Percentiles rank a stretch among this genome's conserved stretches.
These are phyloP conservation scores for Leersia perrieri DNA, from an alignment of 176 grass and related monocot species.

Conservation along the genomic window DNA sequence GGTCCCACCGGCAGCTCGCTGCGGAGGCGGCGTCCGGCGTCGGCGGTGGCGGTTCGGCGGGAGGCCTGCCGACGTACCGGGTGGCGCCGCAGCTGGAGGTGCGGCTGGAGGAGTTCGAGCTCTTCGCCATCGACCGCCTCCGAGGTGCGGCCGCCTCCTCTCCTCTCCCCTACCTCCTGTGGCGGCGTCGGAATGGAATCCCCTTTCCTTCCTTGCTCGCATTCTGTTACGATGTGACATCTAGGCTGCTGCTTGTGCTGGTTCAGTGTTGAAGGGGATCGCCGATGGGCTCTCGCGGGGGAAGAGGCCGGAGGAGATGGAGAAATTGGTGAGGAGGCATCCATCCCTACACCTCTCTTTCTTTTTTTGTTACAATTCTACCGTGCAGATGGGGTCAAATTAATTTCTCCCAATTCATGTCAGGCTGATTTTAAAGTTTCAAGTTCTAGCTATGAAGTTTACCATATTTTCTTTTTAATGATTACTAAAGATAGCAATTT, in stretches of 20 bases:
- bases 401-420: no score
- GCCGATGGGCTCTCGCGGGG: conserved; percentile 84
- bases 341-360: neutral
- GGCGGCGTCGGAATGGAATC: neutral
- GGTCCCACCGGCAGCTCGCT: conserved; percentile 62
- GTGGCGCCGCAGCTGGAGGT: conserved; percentile 77
- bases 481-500: neutral
- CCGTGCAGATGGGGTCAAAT: neutral
- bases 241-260: neutral
- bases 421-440: neutral
- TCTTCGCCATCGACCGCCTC: conserved; percentile 90
- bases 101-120: conserved; percentile 90
- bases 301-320: conserved; percentile 85
- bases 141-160: conserved; percentile 43
- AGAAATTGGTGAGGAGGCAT: conserved; percentile 90
- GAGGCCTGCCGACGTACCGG: conserved; percentile 67
- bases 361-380: neutral
- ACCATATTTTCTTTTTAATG: neutral
- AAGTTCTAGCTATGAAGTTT: neutral
- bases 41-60: neutral
- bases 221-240: neutral
- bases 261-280: conserved; percentile 82
- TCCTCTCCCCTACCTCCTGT: neutral
- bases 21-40: conserved; percentile 2
- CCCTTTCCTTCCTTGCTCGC: neutral